These are phyloP conservation scores for Aspergillus steynii DNA, from an alignment of 495 filamentous ascomycete genomes.

Conservation along the genomic window DNA sequence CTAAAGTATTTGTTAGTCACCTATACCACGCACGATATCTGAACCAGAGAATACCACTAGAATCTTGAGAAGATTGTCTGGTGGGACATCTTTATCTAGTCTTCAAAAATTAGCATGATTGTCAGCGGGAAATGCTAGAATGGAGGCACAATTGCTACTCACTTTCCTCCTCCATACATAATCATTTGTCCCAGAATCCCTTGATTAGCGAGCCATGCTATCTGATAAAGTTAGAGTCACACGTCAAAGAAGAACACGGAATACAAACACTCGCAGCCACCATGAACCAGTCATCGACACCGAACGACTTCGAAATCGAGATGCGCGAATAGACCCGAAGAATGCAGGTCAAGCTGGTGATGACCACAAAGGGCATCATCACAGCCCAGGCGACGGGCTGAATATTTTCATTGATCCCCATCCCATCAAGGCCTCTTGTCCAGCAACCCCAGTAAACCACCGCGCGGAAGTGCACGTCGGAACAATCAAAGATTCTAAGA, in stretches of 20 bases:
- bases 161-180: slow-evolving; percentile 10
- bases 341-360: slow-evolving; percentile 3
- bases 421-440: slow-evolving; percentile 2
- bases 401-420: slow-evolving; percentile 9
- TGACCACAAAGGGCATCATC: slow-evolving; percentile 1
- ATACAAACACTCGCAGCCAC: slow-evolving; percentile 4
- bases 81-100: slow-evolving; percentile 2
- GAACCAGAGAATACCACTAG: not conserved
- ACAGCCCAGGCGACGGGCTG: slow-evolving; percentile 8
- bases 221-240: not conserved
- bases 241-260: not conserved
- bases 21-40: not conserved
- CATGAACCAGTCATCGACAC: slow-evolving; percentile 12
- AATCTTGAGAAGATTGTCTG: slow-evolving; percentile 1
- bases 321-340: slow-evolving; percentile 8
- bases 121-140: not conserved
- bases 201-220: slow-evolving; percentile 4
- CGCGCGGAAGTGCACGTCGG: not conserved
- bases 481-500: not conserved
- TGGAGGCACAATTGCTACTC: not conserved
- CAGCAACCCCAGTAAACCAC: not conserved
- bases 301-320: slow-evolving; percentile 8
- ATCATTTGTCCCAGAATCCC: slow-evolving; percentile 7
- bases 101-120: not conserved
- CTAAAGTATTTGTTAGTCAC: not conserved